Evolutionary conservation across 768 basidiomycete genomes (phyloP).

Genomic region (Pleurotus sapidus): DNA sequence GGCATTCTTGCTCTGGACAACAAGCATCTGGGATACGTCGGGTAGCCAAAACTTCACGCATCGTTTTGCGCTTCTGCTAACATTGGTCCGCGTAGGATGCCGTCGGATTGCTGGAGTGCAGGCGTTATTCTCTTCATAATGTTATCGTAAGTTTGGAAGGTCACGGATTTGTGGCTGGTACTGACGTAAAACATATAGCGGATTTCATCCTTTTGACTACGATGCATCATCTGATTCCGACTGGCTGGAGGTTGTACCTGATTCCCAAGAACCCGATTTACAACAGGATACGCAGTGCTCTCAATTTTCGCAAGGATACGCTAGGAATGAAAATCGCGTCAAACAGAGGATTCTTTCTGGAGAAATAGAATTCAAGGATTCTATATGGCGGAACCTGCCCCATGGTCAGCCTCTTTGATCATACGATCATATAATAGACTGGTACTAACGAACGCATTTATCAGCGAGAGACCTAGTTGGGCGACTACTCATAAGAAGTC

Average conservation of each 20-base stretch:
- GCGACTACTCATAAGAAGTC: constrained; percentile 59
- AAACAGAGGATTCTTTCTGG: constrained; percentile 71
- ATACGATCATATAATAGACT: not conserved
- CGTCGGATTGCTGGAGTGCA: constrained; percentile 89
- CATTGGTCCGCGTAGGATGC: constrained; percentile 50
- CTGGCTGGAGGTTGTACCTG: constrained; percentile 21
- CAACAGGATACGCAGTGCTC: constrained; percentile 9
- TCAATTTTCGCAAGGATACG: constrained; percentile 40
- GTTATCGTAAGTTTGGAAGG: constrained; percentile 58
- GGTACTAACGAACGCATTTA: not conserved
- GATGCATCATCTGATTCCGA: constrained; percentile 35
- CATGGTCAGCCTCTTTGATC: constrained; percentile 45
- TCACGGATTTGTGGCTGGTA: no score
- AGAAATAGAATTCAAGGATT: constrained; percentile 49
- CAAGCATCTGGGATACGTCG: constrained; percentile 65
- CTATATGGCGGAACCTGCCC: constrained; percentile 52
- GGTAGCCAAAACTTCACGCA: constrained; percentile 24
- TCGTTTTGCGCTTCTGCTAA: no score
- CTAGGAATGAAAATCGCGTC: constrained; percentile 53
- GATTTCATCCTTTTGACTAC: constrained; percentile 77
- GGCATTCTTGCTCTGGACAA: constrained; percentile 78
- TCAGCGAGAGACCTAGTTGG: constrained; percentile 59
- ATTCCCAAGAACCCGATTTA: not conserved
- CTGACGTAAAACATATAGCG: constrained; percentile 33
- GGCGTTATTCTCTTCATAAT: constrained; percentile 82